A percentile compares a stretch with the other conserved stretches of the same genome.
Conservation (phyloP, 495 filamentous ascomycete species). For the Pseudotulostoma volvatum region DNA sequence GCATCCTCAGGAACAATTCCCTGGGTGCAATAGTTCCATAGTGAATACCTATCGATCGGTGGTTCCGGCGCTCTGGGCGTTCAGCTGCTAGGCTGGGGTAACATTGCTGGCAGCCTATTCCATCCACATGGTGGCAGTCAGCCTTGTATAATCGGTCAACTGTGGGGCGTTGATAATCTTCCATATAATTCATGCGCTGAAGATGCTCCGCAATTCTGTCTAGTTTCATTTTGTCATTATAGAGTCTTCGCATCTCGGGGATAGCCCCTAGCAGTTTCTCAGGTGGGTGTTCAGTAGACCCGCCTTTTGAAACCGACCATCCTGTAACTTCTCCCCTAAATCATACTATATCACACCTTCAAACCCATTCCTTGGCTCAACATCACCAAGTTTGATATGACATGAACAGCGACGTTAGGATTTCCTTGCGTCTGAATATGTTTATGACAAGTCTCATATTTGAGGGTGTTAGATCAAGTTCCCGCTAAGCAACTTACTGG, state of each 20-base stretch:
- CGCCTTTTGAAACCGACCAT: too few relatives aligned
- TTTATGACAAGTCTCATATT: too few relatives aligned
- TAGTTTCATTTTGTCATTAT: neutral
- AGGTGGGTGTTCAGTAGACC: too few relatives aligned
- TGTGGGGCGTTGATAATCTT: conserved; percentile 1
- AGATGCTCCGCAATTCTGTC: conserved; percentile 3
- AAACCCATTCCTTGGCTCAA: neutral
- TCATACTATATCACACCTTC: conserved; percentile 3
- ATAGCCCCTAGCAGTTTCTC: conserved; percentile 1
- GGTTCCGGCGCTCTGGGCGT: neutral
- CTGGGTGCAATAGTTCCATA: neutral
- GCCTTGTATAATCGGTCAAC: too few relatives aligned
- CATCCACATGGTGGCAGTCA: neutral
- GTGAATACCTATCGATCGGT: neutral
- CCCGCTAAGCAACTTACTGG: too few relatives aligned
- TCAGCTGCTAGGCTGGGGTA: neutral
- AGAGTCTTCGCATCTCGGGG: conserved; percentile 1
- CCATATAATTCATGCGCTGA: conserved; percentile 2
- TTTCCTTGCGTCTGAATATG: too few relatives aligned
- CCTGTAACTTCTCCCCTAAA: conserved; percentile 1
- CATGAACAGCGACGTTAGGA: too few relatives aligned
- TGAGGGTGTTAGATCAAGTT: too few relatives aligned
- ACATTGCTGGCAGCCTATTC: neutral
- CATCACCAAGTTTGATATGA: too few relatives aligned
- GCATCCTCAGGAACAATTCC: conserved; percentile 1